A percentile compares a stretch with the other conserved stretches of the same genome.
phyloP scores from a whole-genome alignment of 805 yeast species.

The Debaryomyces tyrocola region DNA sequence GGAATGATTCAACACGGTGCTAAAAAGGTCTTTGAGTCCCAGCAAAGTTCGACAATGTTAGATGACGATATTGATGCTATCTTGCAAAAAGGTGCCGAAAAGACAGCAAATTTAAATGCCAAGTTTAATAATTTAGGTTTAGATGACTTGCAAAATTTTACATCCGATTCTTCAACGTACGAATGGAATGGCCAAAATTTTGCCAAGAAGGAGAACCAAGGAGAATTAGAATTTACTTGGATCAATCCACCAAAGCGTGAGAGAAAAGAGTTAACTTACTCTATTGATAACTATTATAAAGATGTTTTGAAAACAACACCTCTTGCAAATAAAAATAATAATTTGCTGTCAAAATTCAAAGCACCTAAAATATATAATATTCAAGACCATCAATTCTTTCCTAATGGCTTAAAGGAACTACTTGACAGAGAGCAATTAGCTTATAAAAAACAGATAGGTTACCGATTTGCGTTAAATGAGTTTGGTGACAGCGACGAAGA shows the following conservation, averaged over 20 bases:
- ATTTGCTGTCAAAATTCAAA: slow-evolving; percentile 33
- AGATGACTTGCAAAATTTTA: slow-evolving; percentile 90
- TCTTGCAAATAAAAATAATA: slow-evolving; percentile 8
- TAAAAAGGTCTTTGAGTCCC: slow-evolving; percentile 71
- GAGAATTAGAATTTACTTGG: slow-evolving; percentile 50
- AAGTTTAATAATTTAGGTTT: slow-evolving; percentile 84
- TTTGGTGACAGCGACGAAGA: slow-evolving; percentile 58
- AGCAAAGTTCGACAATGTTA: slow-evolving; percentile 25
- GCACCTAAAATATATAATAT: slow-evolving; percentile 65
- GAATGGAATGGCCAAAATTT: slow-evolving; percentile 95
- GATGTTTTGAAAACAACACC: slow-evolving; percentile 54
- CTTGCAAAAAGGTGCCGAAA: slow-evolving; percentile 75
- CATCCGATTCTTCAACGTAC: slow-evolving; percentile 85
- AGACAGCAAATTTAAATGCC: slow-evolving; percentile 74
- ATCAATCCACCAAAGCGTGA: slow-evolving; percentile 75
- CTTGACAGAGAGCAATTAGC: slow-evolving; percentile 66
- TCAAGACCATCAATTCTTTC: slow-evolving; percentile 75
- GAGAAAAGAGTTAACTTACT: slow-evolving; percentile 74
- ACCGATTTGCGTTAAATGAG: slow-evolving; percentile 58
- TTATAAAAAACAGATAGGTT: slow-evolving; percentile 59
- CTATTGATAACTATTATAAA: slow-evolving; percentile 73
- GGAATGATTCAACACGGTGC: slow-evolving; percentile 99
- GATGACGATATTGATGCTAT: slow-evolving; percentile 83
- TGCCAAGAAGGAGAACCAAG: slow-evolving; percentile 53
- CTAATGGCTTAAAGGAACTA: slow-evolving; percentile 50